These are phyloP conservation scores for Saccharomycopsis vini DNA, from an alignment of 805 yeast genomes.

Conservation along the genomic window DNA sequence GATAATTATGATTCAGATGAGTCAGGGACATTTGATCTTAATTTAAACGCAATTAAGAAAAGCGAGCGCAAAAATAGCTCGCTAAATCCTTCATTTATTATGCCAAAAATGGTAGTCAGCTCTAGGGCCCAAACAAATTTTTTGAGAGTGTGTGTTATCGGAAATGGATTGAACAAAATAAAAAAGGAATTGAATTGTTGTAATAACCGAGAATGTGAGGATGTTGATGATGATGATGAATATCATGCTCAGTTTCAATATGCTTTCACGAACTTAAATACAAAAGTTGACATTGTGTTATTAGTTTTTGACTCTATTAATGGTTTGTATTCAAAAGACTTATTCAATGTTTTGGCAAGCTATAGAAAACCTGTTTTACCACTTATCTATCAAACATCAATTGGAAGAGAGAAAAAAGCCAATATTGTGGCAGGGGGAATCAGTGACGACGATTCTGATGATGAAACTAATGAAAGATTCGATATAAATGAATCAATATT, in stretches of 20 bases:
- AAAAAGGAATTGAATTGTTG: constrained; percentile 9
- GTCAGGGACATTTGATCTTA: constrained; percentile 18
- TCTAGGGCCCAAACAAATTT: no score
- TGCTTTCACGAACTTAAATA: constrained; percentile 17
- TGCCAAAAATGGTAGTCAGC: constrained; percentile 18
- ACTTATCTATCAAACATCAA: constrained; percentile 7
- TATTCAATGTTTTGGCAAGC: constrained; percentile 12
- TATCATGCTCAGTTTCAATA: constrained; percentile 7
- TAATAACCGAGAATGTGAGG: neutral
- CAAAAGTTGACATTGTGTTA: constrained; percentile 15
- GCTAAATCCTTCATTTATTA: constrained; percentile 15
- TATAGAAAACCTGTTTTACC: constrained; percentile 15
- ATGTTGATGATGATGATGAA: neutral
- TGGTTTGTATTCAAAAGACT: constrained; percentile 17
- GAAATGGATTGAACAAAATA: constrained; percentile 10
- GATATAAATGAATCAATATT: constrained; percentile 12
- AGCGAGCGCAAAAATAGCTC: neutral
- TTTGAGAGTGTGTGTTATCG: constrained; percentile 14
- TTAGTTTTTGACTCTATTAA: constrained; percentile 17
- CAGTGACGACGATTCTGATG: constrained; percentile 7
- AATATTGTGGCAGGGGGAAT: constrained; percentile 6
- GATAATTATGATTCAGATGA: constrained; percentile 16
- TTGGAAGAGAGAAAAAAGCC: neutral
- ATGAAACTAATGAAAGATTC: neutral
- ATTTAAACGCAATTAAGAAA: constrained; percentile 14